Conservation (phyloP, 2,329 filamentous ascomycete species). For the Xylaria sp. region DNA sequence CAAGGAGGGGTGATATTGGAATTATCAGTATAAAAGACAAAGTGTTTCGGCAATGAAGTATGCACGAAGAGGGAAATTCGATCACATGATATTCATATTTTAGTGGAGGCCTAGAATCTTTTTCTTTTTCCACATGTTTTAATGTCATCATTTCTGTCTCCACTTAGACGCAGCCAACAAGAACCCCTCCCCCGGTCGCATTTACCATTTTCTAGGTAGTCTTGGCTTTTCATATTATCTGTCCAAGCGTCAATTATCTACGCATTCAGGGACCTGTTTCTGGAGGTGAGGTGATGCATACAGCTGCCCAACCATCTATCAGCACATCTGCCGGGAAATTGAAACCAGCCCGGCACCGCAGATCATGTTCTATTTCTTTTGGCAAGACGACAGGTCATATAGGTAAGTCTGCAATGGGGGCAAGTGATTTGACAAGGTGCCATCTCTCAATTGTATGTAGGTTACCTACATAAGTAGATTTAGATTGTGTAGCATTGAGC, state of each 20-base stretch:
- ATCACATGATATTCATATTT: constrained; percentile 26
- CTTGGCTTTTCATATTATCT: constrained; percentile 14
- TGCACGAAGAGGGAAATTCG: background rate
- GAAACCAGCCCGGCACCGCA: constrained; percentile 22
- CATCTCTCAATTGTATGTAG: constrained; percentile 7
- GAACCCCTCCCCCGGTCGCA: constrained; percentile 1
- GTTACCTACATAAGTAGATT: constrained; percentile 1
- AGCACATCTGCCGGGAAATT: constrained; percentile 22
- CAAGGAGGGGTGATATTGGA: background rate
- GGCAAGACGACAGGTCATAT: constrained; percentile 31
- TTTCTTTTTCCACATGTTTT: background rate
- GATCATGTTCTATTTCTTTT: constrained; percentile 31
- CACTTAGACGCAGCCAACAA: constrained; percentile 21
- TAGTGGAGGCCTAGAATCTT: constrained; percentile 20
- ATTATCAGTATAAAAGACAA: background rate
- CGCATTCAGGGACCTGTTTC: background rate
- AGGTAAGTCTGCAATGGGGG: constrained; percentile 20
- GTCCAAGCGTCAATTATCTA: background rate
- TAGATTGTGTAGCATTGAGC: constrained; percentile 10
- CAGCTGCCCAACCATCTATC: background rate
- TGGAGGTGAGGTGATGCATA: background rate
- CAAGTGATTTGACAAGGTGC: constrained; percentile 1
- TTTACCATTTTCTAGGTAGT: constrained; percentile 3
- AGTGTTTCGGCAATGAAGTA: background rate
- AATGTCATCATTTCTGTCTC: constrained; percentile 27